Base-by-base conservation (phyloP, 345 rosid species). In the Heritiera fomes region DNA sequence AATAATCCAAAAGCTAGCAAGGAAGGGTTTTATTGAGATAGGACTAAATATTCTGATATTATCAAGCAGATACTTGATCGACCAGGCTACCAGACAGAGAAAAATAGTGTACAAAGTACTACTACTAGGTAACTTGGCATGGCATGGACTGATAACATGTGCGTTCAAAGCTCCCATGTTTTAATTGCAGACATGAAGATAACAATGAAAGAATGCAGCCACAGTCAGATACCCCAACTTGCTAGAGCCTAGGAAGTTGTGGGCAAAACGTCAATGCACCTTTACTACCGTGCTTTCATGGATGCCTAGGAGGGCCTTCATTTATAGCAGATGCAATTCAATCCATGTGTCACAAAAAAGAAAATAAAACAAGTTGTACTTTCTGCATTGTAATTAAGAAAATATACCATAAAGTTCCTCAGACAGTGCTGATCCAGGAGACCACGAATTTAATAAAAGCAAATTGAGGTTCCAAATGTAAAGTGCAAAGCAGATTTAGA, bases 211-310 rank as follows among this genome's bases (percentile, higher is more conserved):
- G 80, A 77, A 82, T 79, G 81, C 55, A 76, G 83, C 83, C 87
- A 81, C 46, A 71, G 75, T 77, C 59, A 41, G 83, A 83, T 87
- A 61, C 89, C 82, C 58, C 80, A 79, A 28, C 59, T 77, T 71
- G 87, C 82, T 77, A 86, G 66, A 81, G 73, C 84, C 83, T 62
- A 83, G 75, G 80, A 75, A 79, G 71, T 84, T 79, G 61, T 20
- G n/a, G 83, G 85, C 87, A 83, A 82, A 87, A 82, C 79, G 59
- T 83, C 81, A 80, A 82, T 78, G 56, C 80, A 53, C 23, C 83
- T 81, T 83, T 71, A 79, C 83, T 75, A 60, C 7, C 45, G 15
- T 40, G 68, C 47, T 56, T 58, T 43, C 66, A 74, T 74, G 66
- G 67, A 75, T 38, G 61, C 62, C 62, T 53, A 58, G 55, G 66